Base-by-base conservation (phyloP, 495 filamentous ascomycete genomes). In the Chaetomium tenue region DNA sequence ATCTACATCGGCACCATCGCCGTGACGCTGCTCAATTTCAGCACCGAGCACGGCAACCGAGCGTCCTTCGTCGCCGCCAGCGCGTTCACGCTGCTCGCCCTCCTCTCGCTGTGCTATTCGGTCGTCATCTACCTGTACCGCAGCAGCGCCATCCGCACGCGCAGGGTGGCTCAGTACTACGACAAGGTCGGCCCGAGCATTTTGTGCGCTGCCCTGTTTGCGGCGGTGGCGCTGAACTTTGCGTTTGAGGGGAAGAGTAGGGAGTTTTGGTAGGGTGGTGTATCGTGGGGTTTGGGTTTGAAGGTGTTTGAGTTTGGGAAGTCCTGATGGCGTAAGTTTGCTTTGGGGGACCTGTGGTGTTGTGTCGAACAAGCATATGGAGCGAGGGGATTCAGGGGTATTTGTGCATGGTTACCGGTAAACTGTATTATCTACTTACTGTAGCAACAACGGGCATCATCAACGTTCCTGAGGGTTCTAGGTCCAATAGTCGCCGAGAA, bases 1-100 rank as follows among this genome's bases (percentile, higher is more conserved):
- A 94, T 98, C 77, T 89, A 97, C 72, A 86, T 98, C 26, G 91
- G 90, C 69, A 89, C 91, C 62, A 96, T 98, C 64, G 93, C 94
- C 8, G 90, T 91, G 22, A 90, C 92, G 5, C 80, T 98, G 40
- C 86, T 98, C 48, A 98, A 98, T 80, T 98, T 98, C 72, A 77
- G 84, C 69, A 44, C 73, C 40, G 76, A 80, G 64, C 71, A 77
- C 30, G 75, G 80, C 52, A 61, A 66, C 58, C 8, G n/a, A 42
- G 57, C 84, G 42, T 81, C 88, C 20, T 87, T 93, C 50, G 73
- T 84, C 3, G 89, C 87, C 12, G 86, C 91, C 0, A 89, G 86
- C 71, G 81, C 83, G 0, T 98, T 98, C 75, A 96, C 92, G 2
- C 74, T 93, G 51, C 79, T 97, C 2, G 93, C 93, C 20, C 79